A percentile compares a stretch with the other conserved stretches of the same genome.
These are phyloP conservation scores for Russula emetica DNA, from an alignment of 768 basidiomycete species.

Conservation along the genomic window DNA sequence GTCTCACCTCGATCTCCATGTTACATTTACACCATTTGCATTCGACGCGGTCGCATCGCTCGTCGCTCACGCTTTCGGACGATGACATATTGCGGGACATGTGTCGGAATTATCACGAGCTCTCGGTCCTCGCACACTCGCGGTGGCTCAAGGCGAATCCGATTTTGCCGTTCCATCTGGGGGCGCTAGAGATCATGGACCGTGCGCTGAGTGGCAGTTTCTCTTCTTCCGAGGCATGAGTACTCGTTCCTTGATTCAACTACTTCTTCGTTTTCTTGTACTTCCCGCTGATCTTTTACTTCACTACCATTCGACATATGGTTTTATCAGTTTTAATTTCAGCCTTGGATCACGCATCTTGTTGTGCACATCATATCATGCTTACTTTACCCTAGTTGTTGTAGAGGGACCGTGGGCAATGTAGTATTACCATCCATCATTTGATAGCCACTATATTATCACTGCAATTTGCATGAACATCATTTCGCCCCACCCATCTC, in stretches of 20 bases:
- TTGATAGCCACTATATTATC: conserved; percentile 24
- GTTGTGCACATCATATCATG: conserved; percentile 16
- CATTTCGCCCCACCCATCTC: neutral
- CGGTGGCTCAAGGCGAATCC: conserved; percentile 48
- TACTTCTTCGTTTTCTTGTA: conserved; percentile 8
- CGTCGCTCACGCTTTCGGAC: conserved; percentile 37
- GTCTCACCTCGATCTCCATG: conserved; percentile 45
- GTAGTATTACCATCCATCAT: conserved; percentile 26
- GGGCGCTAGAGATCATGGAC: conserved; percentile 62
- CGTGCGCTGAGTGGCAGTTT: conserved; percentile 37
- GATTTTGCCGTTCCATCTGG: conserved; percentile 67
- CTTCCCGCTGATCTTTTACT: neutral
- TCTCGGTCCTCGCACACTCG: conserved; percentile 54
- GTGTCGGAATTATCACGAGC: conserved; percentile 63
- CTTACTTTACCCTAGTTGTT: conserved; percentile 22
- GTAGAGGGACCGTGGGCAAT: conserved; percentile 16
- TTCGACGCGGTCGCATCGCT: conserved; percentile 41
- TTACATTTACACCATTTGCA: conserved; percentile 61
- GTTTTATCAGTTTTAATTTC: conserved; percentile 13
- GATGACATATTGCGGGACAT: conserved; percentile 48
- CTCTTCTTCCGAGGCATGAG: conserved; percentile 29
- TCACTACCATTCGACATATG: neutral
- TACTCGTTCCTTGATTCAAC: neutral
- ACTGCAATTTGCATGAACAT: conserved; percentile 10
- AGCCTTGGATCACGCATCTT: conserved; percentile 20